Evolutionary conservation across 108 stramenopile species (phyloP), one percentile per base, ranked within the genome.

Genomic region (Licmophora abbreviata): DNA sequence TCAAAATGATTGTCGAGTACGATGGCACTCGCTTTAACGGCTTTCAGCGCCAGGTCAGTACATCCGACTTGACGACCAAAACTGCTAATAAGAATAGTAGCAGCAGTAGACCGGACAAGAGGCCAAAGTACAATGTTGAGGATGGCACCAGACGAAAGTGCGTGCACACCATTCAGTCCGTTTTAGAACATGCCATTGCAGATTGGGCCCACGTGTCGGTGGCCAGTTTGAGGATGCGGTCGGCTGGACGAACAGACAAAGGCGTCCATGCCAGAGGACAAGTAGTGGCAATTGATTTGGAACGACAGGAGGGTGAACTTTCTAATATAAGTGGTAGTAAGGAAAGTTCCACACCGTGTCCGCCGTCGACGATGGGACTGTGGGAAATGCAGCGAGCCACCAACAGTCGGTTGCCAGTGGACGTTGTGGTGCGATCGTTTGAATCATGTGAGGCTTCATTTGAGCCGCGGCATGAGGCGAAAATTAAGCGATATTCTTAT

Each of bases 211-310:
- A 49, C 25, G 42, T 65, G 22, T 56, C 62, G 24, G 6, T 68
- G 31, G 54, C 54, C 2, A 44, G 58, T 9, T 61, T 82, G n/a
- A 59, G 75, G 38, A 46, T 85, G 6, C 66, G 74, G 1, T 79
- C 74, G 54, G 80, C 83, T 0, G 81, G 87, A 9, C 63, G 87
- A 27, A 89, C 87, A 1, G 87, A 89, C 51, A 74, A 73, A 42
- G 87, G 87, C 0, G 87, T 89, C 0, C 87, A 89, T 60, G 87
- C 87, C 11, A 46, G 74, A 6, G 78, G 81, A 14, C 87, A 89
- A 69, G 83, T 89, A 9, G 71, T 89, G 18, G 80, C 69, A 8
- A 65, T 83, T 29, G 70, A 73, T 33, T 43, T 88, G n/a, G 81
- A 79, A 6, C 8, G 42, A 27, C 31, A 15, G n/a, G 36, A 38